A percentile compares a stretch with the other conserved stretches of the same genome.
phyloP scores from a whole-genome alignment of 768 basidiomycete species.

The Kwoniella shandongensis region DNA sequence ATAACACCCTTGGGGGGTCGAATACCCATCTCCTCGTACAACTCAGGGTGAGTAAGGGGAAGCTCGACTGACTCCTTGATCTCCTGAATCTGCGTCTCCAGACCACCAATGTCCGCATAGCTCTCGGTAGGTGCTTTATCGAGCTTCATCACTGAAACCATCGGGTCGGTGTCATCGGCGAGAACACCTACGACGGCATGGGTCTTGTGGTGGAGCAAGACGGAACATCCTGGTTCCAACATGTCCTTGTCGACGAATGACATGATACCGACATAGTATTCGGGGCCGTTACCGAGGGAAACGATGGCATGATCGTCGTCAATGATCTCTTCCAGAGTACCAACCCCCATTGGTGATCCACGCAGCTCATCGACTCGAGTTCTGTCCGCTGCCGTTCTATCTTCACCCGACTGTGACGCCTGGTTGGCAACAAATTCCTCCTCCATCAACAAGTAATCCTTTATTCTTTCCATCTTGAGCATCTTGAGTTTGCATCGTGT shows the following conservation, averaged over 20 bases:
- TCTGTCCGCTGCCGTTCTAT: slow-evolving; percentile 93
- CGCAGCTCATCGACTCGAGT: slow-evolving; percentile 90
- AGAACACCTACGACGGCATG: slow-evolving; percentile 93
- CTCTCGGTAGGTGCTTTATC: slow-evolving; percentile 99
- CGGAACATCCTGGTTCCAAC: slow-evolving; percentile 92
- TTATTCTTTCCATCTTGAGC: slow-evolving; percentile 95
- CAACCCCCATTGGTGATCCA: slow-evolving; percentile 96
- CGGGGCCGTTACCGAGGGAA: slow-evolving; percentile 88
- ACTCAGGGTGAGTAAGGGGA: slow-evolving; percentile 92
- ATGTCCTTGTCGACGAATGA: slow-evolving; percentile 97
- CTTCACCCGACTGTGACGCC: slow-evolving; percentile 62
- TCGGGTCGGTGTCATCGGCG: slow-evolving; percentile 89
- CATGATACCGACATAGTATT: slow-evolving; percentile 97
- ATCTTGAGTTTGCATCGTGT: slow-evolving; percentile 93
- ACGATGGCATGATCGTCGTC: slow-evolving; percentile 73
- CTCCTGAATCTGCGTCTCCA: slow-evolving; percentile 96
- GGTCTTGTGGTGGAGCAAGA: slow-evolving; percentile 92
- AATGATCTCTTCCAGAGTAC: slow-evolving; percentile 86
- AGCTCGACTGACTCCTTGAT: slow-evolving; percentile 99
- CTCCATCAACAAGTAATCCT: slow-evolving; percentile 89
- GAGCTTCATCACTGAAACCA: slow-evolving; percentile 97
- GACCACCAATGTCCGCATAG: slow-evolving; percentile 96
- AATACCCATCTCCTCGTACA: slow-evolving; percentile 99
- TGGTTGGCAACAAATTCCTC: slow-evolving; percentile 58
- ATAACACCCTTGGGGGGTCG: slow-evolving; percentile 99